phyloP scores from a whole-genome alignment of 805 yeast species.

The Limtongia smithiae region DNA sequence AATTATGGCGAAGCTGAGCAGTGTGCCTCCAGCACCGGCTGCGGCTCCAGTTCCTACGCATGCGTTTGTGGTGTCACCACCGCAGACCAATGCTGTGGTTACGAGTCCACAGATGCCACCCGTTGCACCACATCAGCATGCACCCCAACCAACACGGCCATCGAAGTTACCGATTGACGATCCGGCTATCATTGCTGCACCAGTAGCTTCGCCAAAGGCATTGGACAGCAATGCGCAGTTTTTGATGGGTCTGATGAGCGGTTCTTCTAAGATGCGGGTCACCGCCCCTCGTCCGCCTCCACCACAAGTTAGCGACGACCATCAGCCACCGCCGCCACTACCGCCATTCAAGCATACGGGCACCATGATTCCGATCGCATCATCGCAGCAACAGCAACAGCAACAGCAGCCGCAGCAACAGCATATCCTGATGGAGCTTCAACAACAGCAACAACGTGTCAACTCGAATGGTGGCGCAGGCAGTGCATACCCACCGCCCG shows the following conservation, averaged over 20 bases:
- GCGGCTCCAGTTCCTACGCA: not conserved
- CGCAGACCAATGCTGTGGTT: not conserved
- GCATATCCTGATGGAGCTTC: no score
- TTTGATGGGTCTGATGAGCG: slow-evolving; percentile 23
- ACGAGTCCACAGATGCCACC: not conserved
- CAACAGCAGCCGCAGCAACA: no score
- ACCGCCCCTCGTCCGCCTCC: no score
- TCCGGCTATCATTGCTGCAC: not conserved
- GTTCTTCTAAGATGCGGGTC: slow-evolving; percentile 9
- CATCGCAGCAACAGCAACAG: not conserved
- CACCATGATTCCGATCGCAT: not conserved
- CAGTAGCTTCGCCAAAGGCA: not conserved
- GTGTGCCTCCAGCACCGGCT: slow-evolving; percentile 1
- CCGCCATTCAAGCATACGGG: no score
- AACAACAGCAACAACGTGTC: no score
- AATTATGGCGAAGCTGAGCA: slow-evolving; percentile 35
- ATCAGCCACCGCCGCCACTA: no score
- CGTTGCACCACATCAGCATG: no score
- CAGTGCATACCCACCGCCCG: no score
- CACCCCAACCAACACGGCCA: no score
- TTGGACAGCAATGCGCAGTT: slow-evolving; percentile 11
- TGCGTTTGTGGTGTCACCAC: not conserved
- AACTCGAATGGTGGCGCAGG: no score
- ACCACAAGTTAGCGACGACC: no score
- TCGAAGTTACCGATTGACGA: no score